Conservation (phyloP, 345 rosid species). For the Heritiera fomes region DNA sequence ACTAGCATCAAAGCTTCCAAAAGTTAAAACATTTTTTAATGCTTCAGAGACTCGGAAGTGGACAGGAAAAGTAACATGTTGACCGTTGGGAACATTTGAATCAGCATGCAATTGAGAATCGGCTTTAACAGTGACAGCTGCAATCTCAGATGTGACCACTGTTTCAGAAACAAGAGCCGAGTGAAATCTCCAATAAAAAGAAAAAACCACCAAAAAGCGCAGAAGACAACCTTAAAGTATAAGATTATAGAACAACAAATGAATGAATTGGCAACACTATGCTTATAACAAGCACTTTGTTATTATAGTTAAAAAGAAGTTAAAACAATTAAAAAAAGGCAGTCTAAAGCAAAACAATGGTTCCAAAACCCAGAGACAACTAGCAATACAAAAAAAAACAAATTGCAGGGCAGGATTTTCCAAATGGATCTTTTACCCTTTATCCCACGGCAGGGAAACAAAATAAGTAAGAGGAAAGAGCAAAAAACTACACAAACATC, state of each 20-base stretch:
- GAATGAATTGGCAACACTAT: not conserved
- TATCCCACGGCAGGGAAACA: not conserved
- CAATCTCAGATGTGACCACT: slow-evolving; percentile 39
- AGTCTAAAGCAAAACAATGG: not conserved
- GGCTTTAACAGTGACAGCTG: slow-evolving; percentile 31
- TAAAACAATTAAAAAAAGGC: not conserved
- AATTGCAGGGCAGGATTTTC: not conserved
- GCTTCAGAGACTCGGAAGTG: slow-evolving; percentile 73
- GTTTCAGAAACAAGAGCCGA: slow-evolving; percentile 25
- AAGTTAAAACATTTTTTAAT: slow-evolving; percentile 68
- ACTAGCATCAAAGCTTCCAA: slow-evolving; percentile 78
- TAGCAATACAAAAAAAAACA: not conserved
- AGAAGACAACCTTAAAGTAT: not conserved
- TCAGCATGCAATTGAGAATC: slow-evolving; percentile 34
- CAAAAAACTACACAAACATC: not conserved
- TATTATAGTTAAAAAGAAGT: no score
- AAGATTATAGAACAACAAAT: not conserved
- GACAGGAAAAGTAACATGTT: slow-evolving; percentile 74
- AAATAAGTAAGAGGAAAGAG: not conserved
- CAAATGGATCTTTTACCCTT: not conserved
- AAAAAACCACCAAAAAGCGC: not conserved
- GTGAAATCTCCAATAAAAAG: slow-evolving; percentile 10
- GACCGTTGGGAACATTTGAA: slow-evolving; percentile 43
- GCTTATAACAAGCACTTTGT: not conserved
- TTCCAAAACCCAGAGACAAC: not conserved